Conservation (phyloP, 2,329 filamentous ascomycete species). For the Ilyonectria sp. region DNA sequence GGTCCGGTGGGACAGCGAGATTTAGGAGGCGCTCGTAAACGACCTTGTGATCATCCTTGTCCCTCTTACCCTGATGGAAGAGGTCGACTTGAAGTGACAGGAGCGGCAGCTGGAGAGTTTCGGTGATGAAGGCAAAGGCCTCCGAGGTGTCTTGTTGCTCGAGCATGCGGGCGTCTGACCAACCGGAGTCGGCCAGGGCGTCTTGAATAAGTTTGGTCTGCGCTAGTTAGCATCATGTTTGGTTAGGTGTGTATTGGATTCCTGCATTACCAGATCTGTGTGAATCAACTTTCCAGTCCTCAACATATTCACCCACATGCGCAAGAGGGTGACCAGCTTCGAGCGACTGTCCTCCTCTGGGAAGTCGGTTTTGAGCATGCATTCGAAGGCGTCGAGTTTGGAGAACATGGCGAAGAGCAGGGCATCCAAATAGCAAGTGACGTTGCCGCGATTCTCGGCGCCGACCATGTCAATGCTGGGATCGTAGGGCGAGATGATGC, state of each 20-base stretch:
- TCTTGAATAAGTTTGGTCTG: slow-evolving; percentile 89
- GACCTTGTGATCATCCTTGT: slow-evolving; percentile 92
- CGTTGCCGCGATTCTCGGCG: slow-evolving; percentile 86
- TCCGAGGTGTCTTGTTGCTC: slow-evolving; percentile 96
- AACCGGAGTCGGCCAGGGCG: slow-evolving; percentile 86
- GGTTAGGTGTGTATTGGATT: neutral
- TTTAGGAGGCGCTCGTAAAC: slow-evolving; percentile 93
- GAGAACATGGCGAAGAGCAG: slow-evolving; percentile 97
- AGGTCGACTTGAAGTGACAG: slow-evolving; percentile 94
- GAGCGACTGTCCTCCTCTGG: slow-evolving; percentile 76
- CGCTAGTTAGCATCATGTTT: slow-evolving; percentile 44
- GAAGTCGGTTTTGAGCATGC: slow-evolving; percentile 87
- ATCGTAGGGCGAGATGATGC: slow-evolving; percentile 82
- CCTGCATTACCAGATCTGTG: slow-evolving; percentile 79
- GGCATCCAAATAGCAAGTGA: slow-evolving; percentile 96
- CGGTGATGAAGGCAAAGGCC: slow-evolving; percentile 95
- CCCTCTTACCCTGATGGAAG: slow-evolving; percentile 90
- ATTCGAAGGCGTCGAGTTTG: slow-evolving; percentile 90
- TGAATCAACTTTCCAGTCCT: slow-evolving; percentile 88
- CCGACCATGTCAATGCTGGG: slow-evolving; percentile 82
- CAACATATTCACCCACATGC: slow-evolving; percentile 95
- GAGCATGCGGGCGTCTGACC: slow-evolving; percentile 83
- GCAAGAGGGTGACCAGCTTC: slow-evolving; percentile 82
- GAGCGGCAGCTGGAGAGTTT: slow-evolving; percentile 87
- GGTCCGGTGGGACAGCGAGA: slow-evolving; percentile 86